Conservation (phyloP, 192 early-diverging fungal species). For the Kappamyces sp. region DNA sequence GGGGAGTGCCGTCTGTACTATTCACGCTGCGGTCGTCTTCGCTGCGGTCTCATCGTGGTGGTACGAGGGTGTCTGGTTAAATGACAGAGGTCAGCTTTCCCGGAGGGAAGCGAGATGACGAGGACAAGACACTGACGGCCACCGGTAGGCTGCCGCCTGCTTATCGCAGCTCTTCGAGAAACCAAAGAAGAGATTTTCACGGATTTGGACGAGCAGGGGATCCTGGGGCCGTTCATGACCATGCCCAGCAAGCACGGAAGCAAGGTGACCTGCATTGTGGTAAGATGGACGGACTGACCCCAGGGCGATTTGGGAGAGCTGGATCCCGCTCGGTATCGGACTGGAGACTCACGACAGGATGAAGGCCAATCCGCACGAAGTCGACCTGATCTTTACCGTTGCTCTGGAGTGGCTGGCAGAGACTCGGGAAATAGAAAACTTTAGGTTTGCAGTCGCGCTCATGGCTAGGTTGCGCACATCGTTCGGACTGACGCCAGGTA, state of each 20-base stretch:
- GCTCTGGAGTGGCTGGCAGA: slow-evolving; percentile 60
- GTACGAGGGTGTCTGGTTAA: slow-evolving; percentile 51
- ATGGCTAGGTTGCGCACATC: slow-evolving; percentile 8
- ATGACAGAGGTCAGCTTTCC: slow-evolving; percentile 26
- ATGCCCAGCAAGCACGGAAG: slow-evolving; percentile 56
- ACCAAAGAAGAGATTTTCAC: slow-evolving; percentile 74
- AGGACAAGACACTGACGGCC: slow-evolving; percentile 45
- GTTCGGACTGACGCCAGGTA: not conserved
- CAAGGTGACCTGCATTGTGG: slow-evolving; percentile 25
- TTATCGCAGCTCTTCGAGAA: slow-evolving; percentile 68
- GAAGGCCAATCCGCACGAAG: slow-evolving; percentile 60
- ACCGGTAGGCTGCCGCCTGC: too few species aligned
- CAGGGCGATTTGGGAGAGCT: slow-evolving; percentile 26
- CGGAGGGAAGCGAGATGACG: slow-evolving; percentile 41
- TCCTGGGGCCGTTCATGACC: slow-evolving; percentile 55
- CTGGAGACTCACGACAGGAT: slow-evolving; percentile 10
- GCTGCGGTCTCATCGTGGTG: slow-evolving; percentile 69
- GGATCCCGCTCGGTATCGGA: slow-evolving; percentile 20
- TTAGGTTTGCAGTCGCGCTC: slow-evolving; percentile 28
- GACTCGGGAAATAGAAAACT: slow-evolving; percentile 34
- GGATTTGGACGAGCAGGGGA: slow-evolving; percentile 28
- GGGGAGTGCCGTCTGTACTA: slow-evolving; percentile 59
- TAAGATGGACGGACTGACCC: not conserved
- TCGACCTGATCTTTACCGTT: slow-evolving; percentile 61
- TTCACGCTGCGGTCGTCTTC: slow-evolving; percentile 68